Evolutionary conservation across 202 grass and related monocot genomes (phyloP).

Genomic region (Saccharum hybrid): DNA sequence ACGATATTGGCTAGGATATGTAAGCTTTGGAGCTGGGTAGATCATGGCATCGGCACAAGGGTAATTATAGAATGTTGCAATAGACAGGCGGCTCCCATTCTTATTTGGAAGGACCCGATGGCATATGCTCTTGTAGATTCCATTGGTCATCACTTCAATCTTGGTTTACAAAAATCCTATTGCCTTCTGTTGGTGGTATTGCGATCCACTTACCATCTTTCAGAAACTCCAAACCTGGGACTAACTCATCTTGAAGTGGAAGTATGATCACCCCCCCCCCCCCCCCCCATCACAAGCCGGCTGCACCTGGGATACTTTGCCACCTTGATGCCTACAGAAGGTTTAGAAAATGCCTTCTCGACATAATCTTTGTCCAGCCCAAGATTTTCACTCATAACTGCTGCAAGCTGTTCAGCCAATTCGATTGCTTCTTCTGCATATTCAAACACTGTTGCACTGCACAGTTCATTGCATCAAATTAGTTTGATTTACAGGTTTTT

Average conservation of each 20-base stretch:
- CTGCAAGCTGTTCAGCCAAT: conserved; percentile 56
- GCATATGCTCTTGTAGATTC: conserved; percentile 69
- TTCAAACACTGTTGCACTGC: conserved; percentile 42
- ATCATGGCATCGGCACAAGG: conserved; percentile 62
- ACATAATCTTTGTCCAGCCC: conserved; percentile 62
- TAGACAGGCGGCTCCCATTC: conserved; percentile 61
- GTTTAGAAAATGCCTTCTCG: conserved; percentile 57
- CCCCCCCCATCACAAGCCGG: conserved; percentile 50
- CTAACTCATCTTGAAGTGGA: conserved; percentile 60
- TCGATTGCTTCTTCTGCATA: conserved; percentile 56
- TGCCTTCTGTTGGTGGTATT: conserved; percentile 58
- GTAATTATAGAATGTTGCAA: conserved; percentile 69
- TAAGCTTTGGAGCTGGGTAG: conserved; percentile 64
- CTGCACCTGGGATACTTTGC: conserved; percentile 71
- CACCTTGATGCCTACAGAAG: conserved; percentile 69
- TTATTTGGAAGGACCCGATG: conserved; percentile 58
- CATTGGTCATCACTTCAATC: conserved; percentile 73
- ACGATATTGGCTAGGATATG: conserved; percentile 66
- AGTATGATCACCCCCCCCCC: conserved; percentile 59
- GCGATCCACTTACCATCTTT: conserved; percentile 68
- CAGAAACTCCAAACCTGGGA: conserved; percentile 73
- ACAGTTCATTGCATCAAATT: conserved; percentile 31
- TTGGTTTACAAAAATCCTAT: conserved; percentile 70
- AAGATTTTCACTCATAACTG: conserved; percentile 69
- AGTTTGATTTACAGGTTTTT: conserved; percentile 13